Evolutionary conservation across 331 rosid species (phyloP), one percentile per base, ranked within the genome.

Genomic region (Saraca asoca): DNA sequence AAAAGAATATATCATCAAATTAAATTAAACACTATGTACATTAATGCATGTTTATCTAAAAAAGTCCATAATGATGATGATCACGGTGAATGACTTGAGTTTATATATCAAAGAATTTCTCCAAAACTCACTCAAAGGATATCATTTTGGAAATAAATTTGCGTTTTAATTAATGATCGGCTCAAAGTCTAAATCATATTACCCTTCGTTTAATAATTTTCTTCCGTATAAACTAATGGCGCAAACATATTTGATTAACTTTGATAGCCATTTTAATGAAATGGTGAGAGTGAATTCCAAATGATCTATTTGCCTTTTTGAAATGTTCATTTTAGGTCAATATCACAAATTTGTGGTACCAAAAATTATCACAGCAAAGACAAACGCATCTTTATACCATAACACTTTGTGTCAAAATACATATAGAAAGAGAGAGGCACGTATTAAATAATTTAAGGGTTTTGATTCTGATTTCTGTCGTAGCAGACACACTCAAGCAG

Each of bases 371-470:
- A 43, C 5, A 41, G 58, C 72, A 54, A 13, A 52, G 62, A 62
- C 71, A 60, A 61, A 16, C 38, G 19, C 66, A 66, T 60, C 29
- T 66, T 53, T 10, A 7, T n/a, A 49, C 38, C 49, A 49, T 31
- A 63, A 48, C 43, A 46, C 42, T n/a, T 51, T 34, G 59, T 39
- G 53, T 60, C 29, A 16, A 45, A 42, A 9, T 42, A 51, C 29
- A 10, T 29, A 41, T 42, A 33, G 24, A 34, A 38, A 53, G 9
- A 12, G 39, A 68, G 44, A 51, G 45, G 72, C 44, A 67, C 57
- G 9, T 7, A 17, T 38, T 58, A 13, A 56, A 68, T 52, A 37
- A 74, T 66, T 49, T 19, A 41, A 58, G 78, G 54, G 12, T 58
- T 58, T 51, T 20, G 45, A 9, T 39, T 39, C 49, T 24, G 11